Base-by-base conservation (phyloP, 2,329 filamentous ascomycete species). In the Cryphonectria carpinicola region DNA sequence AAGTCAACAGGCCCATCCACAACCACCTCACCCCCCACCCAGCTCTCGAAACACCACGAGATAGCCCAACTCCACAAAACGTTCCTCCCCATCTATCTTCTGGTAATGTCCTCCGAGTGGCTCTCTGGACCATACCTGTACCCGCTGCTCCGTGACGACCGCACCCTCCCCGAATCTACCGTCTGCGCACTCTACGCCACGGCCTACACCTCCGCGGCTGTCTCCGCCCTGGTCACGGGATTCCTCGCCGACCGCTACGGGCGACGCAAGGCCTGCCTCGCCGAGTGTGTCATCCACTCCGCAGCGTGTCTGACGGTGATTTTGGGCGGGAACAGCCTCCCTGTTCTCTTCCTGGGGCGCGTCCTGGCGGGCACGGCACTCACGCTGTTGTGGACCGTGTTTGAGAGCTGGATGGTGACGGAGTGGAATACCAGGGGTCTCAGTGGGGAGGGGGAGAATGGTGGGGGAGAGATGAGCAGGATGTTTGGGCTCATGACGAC, bases 331-430 rank as follows among this genome's bases (percentile, higher is more conserved):
- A n/a, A 65, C 11, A 69, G 43, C 49, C 67, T 74, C n/a, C 68
- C 69, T 2, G 68, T 74, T 19, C 60, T 74, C 14, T 71, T 71
- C 17, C 25, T 69, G 35, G 70, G 87, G 22, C 81, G 87, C 58
- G 77, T 85, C 1, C 80, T 88, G 6, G 85, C 85, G 28, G 87
- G 87, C 0, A 73, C 88, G 49, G 84, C 82, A 19, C 84, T 86
- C 39, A 87, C 85, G 13, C 76, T 89, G 49, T 80, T 89, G 37
- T 88, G 86, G 80, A 87, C 83, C 25, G 84, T 84, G 5, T 88
- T 89, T 71, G 86, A 89, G 76, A 86, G 84, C 72, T 89, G 87
- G 87, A 86, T 89, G 80, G 83, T 89, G 37, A 83, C 85, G 5
- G 86, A 88, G 75, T 88, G 84, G 74, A 84, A 87, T 65, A 79